Evolutionary conservation across 768 basidiomycete genomes (phyloP).

Genomic region (Lanmaoa pseudosensibilis): DNA sequence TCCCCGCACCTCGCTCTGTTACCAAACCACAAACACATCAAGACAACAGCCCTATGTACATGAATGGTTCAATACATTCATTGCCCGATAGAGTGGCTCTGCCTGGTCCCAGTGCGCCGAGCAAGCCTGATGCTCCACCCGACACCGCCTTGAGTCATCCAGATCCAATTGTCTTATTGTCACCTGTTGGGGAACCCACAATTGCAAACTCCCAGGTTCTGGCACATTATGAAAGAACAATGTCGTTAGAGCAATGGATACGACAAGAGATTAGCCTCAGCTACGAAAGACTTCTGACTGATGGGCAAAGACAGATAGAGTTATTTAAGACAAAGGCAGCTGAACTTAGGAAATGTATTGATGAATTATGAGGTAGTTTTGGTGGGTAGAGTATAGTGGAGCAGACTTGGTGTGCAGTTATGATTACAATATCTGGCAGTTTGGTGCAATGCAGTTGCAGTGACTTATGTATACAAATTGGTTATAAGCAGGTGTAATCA

Average conservation of each 20-base stretch:
- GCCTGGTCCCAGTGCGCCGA: background rate
- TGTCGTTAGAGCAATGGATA: constrained; percentile 87
- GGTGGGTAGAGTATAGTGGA: background rate
- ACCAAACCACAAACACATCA: background rate
- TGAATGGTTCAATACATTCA: no score
- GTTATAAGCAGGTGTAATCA: no score
- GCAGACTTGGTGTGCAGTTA: no score
- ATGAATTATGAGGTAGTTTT: constrained; percentile 27
- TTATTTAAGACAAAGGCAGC: constrained; percentile 47
- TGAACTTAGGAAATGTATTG: constrained; percentile 39
- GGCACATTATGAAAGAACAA: constrained; percentile 54
- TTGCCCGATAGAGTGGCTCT: background rate
- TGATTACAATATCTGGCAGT: no score
- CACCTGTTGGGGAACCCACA: constrained; percentile 10
- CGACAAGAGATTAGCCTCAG: constrained; percentile 70
- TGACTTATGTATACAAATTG: no score
- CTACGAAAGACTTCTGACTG: constrained; percentile 55
- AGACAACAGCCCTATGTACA: background rate
- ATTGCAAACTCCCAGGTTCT: constrained; percentile 18
- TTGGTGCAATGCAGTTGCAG: no score
- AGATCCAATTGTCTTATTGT: constrained; percentile 16
- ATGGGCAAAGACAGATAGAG: constrained; percentile 52
- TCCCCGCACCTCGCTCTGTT: background rate
- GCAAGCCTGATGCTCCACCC: background rate
- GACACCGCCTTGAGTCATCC: background rate